Base-by-base conservation (phyloP, 441 rosid genomes). In the Iberis amara region DNA sequence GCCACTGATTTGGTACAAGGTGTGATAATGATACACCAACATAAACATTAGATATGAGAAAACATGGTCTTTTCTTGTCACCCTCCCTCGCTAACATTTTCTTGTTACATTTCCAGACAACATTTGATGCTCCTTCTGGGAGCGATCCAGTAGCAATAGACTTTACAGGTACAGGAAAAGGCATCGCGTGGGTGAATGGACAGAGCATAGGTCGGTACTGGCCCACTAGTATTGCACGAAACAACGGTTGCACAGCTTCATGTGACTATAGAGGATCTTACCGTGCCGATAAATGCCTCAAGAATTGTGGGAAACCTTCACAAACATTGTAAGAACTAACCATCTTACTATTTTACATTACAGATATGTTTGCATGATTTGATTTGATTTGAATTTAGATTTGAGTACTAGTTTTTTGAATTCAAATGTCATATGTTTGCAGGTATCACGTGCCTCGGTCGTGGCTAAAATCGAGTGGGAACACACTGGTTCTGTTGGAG, bases 1-100 rank as follows among this genome's bases (percentile, higher is more conserved):
- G 68, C 92, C 96, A 56, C 56, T 92, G 63, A 70, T 75, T 70
- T 92, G 99, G 99, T 92, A 92, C 85, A 89, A 89, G 95, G 98
- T 92, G 35, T 32, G 36, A 42, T 18, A 8, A 37, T 47, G 14
- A 26, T 44, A 12, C 24, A 40, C 18, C 6, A 38, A 14, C 14
- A 36, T 21, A 38, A 33, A 15, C 44, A 39, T 24, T 11, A 30
- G 8, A 9, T 49, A 27, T 32, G 15, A 32, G 12, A 15, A 33
- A 38, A 28, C 39, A 39, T 23, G 5, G 4, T 26, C 0, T 28
- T 40, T 35, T 18, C 36, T 11, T 37, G 11, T 55, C 54, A 45
- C 4, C 0, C 6, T 40, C 5, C 32, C 4, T 0, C 27, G n/a
- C 3, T 7, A 53, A 53, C 39, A 24, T 5, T 14, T 0, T 1